Evolutionary conservation across 2,329 filamentous ascomycete genomes (phyloP).

Genomic region (Torrubiella hemipterigena): DNA sequence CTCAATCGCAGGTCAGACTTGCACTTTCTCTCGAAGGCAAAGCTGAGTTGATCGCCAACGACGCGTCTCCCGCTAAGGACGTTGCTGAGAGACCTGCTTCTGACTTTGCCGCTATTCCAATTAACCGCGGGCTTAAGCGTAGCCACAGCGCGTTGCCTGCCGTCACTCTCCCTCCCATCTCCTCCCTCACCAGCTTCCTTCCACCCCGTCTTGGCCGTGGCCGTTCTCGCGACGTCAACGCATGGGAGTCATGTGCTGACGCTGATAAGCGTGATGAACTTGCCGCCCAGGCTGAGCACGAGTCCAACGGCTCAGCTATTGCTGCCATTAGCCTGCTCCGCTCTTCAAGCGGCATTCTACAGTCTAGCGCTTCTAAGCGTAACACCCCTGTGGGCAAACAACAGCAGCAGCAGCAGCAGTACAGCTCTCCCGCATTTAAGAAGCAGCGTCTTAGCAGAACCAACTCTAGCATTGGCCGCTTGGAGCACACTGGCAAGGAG

Average conservation of each 20-base stretch:
- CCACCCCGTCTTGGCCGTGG: constrained; percentile 50
- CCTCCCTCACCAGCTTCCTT: constrained; percentile 37
- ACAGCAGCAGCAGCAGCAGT: constrained; percentile 14
- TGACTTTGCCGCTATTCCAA: constrained; percentile 33
- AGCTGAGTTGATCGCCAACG: constrained; percentile 62
- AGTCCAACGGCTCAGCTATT: constrained; percentile 66
- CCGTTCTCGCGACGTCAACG: constrained; percentile 74
- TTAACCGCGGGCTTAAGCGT: constrained; percentile 47
- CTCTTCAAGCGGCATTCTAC: constrained; percentile 46
- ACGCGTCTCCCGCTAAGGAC: constrained; percentile 44
- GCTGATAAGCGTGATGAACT: constrained; percentile 67
- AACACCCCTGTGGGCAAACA: constrained; percentile 34
- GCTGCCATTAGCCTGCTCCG: constrained; percentile 73
- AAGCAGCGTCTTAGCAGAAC: constrained; percentile 50
- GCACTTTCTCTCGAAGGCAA: constrained; percentile 82
- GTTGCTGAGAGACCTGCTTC: constrained; percentile 46
- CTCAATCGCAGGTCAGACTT: constrained; percentile 53
- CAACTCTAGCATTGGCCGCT: constrained; percentile 47
- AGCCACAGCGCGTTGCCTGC: constrained; percentile 57
- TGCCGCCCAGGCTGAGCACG: constrained; percentile 69
- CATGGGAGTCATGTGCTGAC: constrained; percentile 87
- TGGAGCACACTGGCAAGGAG: constrained; percentile 31
- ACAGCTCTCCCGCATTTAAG: too few species aligned
- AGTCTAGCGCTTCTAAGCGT: constrained; percentile 51
- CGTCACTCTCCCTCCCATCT: constrained; percentile 45